Conservation (phyloP, 257 asterid species). For the Solanum etuberosum region DNA sequence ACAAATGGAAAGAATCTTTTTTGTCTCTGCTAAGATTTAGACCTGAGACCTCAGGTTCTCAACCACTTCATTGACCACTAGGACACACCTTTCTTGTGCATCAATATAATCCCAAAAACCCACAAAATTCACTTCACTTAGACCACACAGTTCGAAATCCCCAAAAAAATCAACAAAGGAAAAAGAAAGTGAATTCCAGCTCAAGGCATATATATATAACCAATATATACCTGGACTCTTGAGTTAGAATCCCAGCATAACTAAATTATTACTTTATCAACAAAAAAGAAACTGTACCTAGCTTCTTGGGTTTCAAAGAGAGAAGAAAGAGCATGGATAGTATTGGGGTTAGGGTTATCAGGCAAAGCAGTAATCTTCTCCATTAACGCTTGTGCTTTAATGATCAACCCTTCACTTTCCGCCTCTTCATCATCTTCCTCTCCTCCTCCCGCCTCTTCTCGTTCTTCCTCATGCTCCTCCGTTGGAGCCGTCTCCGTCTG, state of each 20-base stretch:
- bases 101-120: background rate
- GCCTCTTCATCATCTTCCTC: conserved; percentile 40
- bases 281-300: conserved; percentile 32
- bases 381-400: conserved; percentile 59
- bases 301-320: conserved; percentile 74
- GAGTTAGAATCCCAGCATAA: background rate
- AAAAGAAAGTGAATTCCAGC: background rate
- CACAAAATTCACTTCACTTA: background rate
- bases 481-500: background rate
- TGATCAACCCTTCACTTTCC: conserved; percentile 48
- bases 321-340: conserved; percentile 78
- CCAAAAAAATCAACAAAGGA: background rate
- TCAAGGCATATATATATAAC: background rate
- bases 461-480: background rate
- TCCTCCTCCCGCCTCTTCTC: background rate
- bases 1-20: too few species aligned
- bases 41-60: too few species aligned
- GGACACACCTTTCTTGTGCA: background rate
- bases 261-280: background rate
- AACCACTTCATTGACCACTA: background rate
- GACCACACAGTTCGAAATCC: conserved; percentile 14
- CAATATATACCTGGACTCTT: background rate
- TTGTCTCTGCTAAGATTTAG: background rate
- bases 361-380: conserved; percentile 64
- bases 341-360: conserved; percentile 77